Conservation (phyloP, 192 early-diverging fungal species). For the Gonapodya sp. region DNA sequence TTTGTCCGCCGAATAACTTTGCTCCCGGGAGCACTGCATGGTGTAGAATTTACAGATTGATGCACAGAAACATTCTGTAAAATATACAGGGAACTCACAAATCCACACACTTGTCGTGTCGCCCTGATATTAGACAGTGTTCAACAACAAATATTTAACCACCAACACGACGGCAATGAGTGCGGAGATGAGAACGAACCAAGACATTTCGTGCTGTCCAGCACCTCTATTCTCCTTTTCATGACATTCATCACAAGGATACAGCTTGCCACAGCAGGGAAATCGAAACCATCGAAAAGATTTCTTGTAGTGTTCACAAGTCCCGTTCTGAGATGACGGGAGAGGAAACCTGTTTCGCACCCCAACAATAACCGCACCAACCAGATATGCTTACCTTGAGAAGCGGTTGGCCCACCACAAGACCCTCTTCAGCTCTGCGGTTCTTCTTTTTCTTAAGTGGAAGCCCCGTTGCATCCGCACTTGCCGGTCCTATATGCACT, state of each 20-base stretch:
- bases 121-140: neutral
- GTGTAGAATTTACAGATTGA: constrained; percentile 83
- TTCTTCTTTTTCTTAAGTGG: constrained; percentile 40
- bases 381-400: neutral
- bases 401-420: constrained; percentile 52
- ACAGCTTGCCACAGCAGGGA: constrained; percentile 77
- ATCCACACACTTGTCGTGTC: neutral
- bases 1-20: constrained; percentile 34
- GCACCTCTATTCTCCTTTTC: constrained; percentile 52
- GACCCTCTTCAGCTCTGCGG: constrained; percentile 39
- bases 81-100: neutral
- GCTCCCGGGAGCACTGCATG: constrained; percentile 75
- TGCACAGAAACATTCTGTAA: constrained; percentile 26
- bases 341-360: too few species aligned
- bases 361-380: neutral
- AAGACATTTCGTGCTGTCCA: constrained; percentile 55
- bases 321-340: constrained; percentile 66
- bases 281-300: constrained; percentile 88
- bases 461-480: neutral
- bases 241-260: constrained; percentile 78
- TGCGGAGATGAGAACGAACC: constrained; percentile 19
- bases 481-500: neutral
- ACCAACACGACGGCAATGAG: neutral
- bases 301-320: constrained; percentile 77
- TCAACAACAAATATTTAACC: too few species aligned